Evolutionary conservation across 768 basidiomycete genomes (phyloP).

Genomic region (Termitomyces sp.): DNA sequence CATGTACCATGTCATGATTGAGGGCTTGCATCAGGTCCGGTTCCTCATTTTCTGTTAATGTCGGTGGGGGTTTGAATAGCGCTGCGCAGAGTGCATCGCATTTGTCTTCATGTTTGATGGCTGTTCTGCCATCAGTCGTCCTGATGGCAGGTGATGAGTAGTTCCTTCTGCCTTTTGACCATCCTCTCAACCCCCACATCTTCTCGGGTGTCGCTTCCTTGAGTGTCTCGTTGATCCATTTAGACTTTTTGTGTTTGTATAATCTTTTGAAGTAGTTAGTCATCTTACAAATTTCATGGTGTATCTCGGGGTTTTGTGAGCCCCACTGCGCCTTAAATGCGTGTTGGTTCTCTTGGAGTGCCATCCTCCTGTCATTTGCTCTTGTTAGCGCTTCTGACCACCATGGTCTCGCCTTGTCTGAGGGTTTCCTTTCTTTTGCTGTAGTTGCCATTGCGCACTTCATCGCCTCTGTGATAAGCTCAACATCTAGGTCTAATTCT

Average conservation of each 20-base stretch:
- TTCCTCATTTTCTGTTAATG: neutral
- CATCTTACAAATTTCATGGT: neutral
- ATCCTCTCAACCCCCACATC: no score
- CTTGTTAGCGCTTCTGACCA: neutral
- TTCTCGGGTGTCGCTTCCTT: no score
- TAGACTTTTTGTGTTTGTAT: neutral
- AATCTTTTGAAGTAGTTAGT: constrained; percentile 8
- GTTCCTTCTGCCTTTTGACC: no score
- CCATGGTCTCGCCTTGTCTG: constrained; percentile 2
- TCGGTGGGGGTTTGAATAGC: neutral
- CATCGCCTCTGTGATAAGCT: constrained; percentile 1
- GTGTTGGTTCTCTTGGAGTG: neutral
- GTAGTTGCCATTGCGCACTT: neutral
- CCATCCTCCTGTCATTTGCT: neutral
- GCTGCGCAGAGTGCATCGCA: neutral
- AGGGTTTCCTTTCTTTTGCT: neutral
- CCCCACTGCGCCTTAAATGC: neutral
- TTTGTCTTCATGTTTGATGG: constrained; percentile 3
- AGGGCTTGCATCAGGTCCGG: neutral
- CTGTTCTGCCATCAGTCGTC: neutral
- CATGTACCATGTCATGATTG: no score
- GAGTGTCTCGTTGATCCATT: no score
- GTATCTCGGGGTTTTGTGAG: neutral
- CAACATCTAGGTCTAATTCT: neutral
- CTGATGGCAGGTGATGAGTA: no score